phyloP scores from a whole-genome alignment of 768 basidiomycete species.

The Lanmaoa rubissima region DNA sequence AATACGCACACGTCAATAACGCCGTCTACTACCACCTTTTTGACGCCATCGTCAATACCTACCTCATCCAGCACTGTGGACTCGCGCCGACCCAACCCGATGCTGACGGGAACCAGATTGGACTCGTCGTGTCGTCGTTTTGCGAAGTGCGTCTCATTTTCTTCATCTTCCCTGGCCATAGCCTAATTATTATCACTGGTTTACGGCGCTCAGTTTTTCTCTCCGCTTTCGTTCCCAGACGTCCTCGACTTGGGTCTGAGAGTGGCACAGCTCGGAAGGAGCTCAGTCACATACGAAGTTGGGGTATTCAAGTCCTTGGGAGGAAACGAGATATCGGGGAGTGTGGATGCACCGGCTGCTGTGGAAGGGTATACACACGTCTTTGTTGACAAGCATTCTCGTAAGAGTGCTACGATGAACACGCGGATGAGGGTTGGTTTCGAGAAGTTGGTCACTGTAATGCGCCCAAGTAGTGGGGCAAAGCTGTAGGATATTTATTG shows the following conservation, averaged over 20 bases:
- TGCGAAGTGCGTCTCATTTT: constrained; percentile 48
- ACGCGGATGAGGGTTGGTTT: constrained; percentile 46
- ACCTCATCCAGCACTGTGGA: constrained; percentile 65
- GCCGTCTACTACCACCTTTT: constrained; percentile 78
- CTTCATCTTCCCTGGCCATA: not conserved
- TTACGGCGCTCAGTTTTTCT: constrained; percentile 53
- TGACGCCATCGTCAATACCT: constrained; percentile 80
- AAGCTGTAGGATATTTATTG: constrained; percentile 21
- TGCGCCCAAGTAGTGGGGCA: not conserved
- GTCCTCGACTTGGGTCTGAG: constrained; percentile 68
- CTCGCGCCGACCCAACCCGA: constrained; percentile 47
- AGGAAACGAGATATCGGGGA: not conserved
- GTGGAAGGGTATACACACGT: constrained; percentile 75
- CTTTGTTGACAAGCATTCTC: constrained; percentile 63
- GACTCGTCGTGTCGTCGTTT: constrained; percentile 75
- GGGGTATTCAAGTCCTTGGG: constrained; percentile 58
- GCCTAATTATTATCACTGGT: not conserved
- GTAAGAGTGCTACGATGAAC: constrained; percentile 55
- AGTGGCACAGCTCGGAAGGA: constrained; percentile 64
- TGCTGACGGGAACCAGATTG: constrained; percentile 44
- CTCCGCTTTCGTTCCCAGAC: constrained; percentile 71
- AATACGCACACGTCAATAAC: constrained; percentile 82
- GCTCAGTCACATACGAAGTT: constrained; percentile 78
- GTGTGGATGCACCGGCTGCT: constrained; percentile 33
- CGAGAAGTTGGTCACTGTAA: constrained; percentile 6